Evolutionary conservation across 306 rosid species (phyloP).

Genomic region (Quillaja saponaria): DNA sequence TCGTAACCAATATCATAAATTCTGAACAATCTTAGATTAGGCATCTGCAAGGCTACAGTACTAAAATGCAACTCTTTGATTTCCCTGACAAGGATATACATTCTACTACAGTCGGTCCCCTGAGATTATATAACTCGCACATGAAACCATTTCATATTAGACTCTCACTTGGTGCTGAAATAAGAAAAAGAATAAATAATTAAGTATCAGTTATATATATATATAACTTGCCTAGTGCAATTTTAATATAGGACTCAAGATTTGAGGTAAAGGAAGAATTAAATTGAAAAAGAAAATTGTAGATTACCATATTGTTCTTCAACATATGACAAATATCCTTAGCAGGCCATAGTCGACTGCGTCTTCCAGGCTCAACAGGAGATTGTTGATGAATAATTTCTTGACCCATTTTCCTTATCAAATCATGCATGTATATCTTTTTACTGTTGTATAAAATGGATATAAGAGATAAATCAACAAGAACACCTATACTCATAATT

Average conservation of each 20-base stretch:
- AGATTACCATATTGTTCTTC: conserved; percentile 2
- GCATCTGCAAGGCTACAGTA: conserved; percentile 20
- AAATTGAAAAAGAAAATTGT: too few relatives aligned
- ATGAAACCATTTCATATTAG: too few relatives aligned
- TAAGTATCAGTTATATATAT: too few relatives aligned
- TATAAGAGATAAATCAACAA: too few relatives aligned
- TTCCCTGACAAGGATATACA: conserved; percentile 4
- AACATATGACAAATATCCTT: conserved; percentile 7
- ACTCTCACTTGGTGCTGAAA: background rate
- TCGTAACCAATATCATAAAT: background rate
- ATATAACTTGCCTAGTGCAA: too few relatives aligned
- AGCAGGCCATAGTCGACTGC: conserved; percentile 12
- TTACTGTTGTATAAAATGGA: background rate
- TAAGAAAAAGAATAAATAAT: too few relatives aligned
- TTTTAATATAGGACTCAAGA: background rate
- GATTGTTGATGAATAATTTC: background rate
- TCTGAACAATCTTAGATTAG: conserved; percentile 27
- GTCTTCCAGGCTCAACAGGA: background rate
- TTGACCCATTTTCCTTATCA: conserved; percentile 5
- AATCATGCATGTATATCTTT: conserved; percentile 26
- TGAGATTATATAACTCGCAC: background rate
- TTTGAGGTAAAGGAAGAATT: too few relatives aligned
- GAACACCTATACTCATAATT: too few relatives aligned
- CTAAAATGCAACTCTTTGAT: background rate
- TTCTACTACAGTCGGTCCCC: conserved; percentile 30